Evolutionary conservation across 2,329 filamentous ascomycete species (phyloP), one percentile per base, ranked within the genome.

Genomic region (Phialophora expanda): DNA sequence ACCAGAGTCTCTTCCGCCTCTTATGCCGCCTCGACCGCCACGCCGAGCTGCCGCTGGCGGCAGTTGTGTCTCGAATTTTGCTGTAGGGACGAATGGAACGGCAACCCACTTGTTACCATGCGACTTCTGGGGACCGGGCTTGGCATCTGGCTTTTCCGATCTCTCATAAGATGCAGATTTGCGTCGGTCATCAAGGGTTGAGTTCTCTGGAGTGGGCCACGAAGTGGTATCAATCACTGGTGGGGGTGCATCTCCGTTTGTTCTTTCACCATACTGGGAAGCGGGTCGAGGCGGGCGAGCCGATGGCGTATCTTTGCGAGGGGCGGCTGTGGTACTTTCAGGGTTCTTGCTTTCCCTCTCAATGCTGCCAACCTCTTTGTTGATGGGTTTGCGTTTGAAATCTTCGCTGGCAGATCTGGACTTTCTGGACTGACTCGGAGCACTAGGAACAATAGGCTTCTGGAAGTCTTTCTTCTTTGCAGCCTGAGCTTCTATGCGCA

Each of bases 161-260:
- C 92, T 92, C 62, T 89, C 84, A 61, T 87, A 83, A 1, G 83
- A 79, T 30, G 60, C 64, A 17, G 67, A 70, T 77, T 92, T 93
- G 74, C 89, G 89, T 79, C 91, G 91, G 68, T 90, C 86, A 72
- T 95, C 92, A 57, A 89, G 88, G 60, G 89, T 87, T 1, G 89
- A 90, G 57, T 84, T 89, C 72, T 97, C 92, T 0, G 93, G 93
- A 2, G 94, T 98, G 17, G 95, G 95, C 95, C 95, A 99, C 22
- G 88, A 88, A 61, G 87, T 82, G 57, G 91, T 85, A 77, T 98
- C 93, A 65, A 86, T 88, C 55, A 92, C 89, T 1, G 91, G 84
- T 28, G 91, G 91, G 38, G 86, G 82, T 50, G 80, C 75, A 54
- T 75, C 75, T n/a, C 66, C 55, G 24, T 70, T 57, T 22, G 56